Base-by-base conservation (phyloP, 495 filamentous ascomycete genomes). In the Aspergillus avenaceus region DNA sequence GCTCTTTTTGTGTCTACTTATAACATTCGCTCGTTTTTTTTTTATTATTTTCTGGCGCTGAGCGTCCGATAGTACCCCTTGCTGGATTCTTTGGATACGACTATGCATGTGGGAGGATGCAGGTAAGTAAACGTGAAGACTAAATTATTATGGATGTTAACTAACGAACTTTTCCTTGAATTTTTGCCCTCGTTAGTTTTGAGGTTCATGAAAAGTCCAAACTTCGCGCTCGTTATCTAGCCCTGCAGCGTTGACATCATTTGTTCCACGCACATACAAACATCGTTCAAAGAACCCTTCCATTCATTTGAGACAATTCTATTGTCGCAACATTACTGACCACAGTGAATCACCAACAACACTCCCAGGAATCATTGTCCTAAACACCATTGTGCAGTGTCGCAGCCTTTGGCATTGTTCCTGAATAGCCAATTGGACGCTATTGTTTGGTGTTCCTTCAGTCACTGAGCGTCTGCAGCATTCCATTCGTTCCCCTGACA, bases 401-500 rank as follows among this genome's bases (percentile, higher is more conserved):
- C n/a, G n/a, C n/a, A n/a, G n/a, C n/a, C n/a, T n/a, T n/a, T 38
- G 36, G 25, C 31, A 19, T 41, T 28, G 24, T 49, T 49, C 22
- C n/a, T 24, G 1, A 3, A n/a, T 8, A 16, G n/a, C 7, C 21
- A 12, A 27, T 41, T 41, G 32, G 24, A 19, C 22, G 16, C 21
- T 38, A 26, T 7, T 38, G 7, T 5, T 38, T 18, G 11, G 26
- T 47, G 25, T 19, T 32, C 36, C 13, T 8, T 12, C 16, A 23
- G 24, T 41, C 16, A 36, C 5, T 16, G 14, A 45, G 22, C 9
- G 42, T 37, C 27, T 26, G 23, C 47, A 36, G 26, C 53, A 55
- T 55, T 55, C 53, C 53, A 41, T 8, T 47, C 27, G 53, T 55
- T 55, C 27, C 54, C 49, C 45, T 40, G 56, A 22, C 56, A 60